Percentiles rank a stretch among this genome's conserved stretches.
phyloP scores from a whole-genome alignment of 208 protist genomes.

The Acanthamoeba triangularis region DNA sequence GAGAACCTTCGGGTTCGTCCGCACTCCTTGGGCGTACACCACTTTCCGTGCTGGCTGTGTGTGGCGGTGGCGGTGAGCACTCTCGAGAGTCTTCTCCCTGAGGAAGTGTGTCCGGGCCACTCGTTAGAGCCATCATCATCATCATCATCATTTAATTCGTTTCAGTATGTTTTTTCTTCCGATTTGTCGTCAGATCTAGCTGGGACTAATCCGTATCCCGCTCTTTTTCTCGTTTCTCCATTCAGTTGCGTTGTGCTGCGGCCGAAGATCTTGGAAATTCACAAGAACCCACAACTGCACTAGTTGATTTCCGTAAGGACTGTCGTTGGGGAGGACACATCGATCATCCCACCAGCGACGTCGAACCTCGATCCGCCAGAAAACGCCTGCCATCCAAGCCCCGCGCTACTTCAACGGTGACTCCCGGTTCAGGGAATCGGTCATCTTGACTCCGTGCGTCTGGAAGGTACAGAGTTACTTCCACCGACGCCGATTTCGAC shows the following conservation, averaged over 20 bases:
- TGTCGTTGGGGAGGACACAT: not conserved
- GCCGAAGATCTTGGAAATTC: not conserved
- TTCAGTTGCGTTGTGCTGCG: not conserved
- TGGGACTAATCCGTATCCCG: not conserved
- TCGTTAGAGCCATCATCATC: not conserved
- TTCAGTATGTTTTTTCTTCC: not conserved
- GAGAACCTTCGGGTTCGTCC: not conserved
- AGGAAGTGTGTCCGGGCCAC: not conserved
- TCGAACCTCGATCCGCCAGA: conserved; percentile 15
- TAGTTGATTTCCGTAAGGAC: not conserved
- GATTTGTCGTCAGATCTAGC: not conserved
- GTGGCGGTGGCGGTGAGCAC: not conserved
- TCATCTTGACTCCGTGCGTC: conserved; percentile 31
- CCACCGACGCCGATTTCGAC: not conserved
- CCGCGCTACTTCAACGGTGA: conserved; percentile 49
- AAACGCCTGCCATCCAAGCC: conserved; percentile 27
- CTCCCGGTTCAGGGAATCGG: conserved; percentile 42
- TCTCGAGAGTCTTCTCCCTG: not conserved
- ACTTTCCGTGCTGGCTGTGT: too few species aligned
- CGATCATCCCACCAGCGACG: not conserved
- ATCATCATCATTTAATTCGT: not conserved
- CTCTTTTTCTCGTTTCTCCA: not conserved
- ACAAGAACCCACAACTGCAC: not conserved
- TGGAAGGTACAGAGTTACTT: conserved; percentile 15
- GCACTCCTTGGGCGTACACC: too few species aligned